These are phyloP conservation scores for Grosmannia penicillata DNA, from an alignment of 2,329 filamentous ascomycete genomes.

Conservation along the genomic window DNA sequence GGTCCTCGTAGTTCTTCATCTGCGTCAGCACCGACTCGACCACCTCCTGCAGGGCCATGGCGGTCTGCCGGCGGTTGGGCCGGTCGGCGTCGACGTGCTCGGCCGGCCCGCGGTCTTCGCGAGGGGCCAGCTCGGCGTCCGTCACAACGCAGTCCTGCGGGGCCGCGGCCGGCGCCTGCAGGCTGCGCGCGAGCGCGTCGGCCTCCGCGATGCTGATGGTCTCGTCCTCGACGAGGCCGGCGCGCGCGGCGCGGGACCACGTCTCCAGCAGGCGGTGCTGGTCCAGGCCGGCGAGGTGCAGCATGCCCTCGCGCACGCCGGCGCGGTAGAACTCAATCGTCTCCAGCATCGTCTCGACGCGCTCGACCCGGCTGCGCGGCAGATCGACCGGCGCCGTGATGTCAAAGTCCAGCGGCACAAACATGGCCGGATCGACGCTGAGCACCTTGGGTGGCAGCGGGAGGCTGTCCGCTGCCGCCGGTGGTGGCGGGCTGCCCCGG, in stretches of 20 bases:
- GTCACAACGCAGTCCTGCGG: constrained; percentile 12
- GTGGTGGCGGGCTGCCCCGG: too few species aligned
- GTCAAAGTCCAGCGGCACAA: constrained; percentile 19
- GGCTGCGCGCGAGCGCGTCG: constrained; percentile 15
- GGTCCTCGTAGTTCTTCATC: constrained; percentile 11
- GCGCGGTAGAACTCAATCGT: constrained; percentile 17
- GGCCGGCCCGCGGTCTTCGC: constrained; percentile 5
- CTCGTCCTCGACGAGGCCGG: background rate
- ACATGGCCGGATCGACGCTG: constrained; percentile 17
- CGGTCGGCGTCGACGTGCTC: background rate
- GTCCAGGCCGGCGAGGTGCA: constrained; percentile 20
- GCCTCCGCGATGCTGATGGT: constrained; percentile 7
- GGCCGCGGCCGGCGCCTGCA: constrained; percentile 12
- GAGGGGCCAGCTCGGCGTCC: constrained; percentile 1
- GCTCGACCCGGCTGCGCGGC: constrained; percentile 15
- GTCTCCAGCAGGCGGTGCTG: constrained; percentile 15
- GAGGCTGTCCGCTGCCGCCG: too few species aligned
- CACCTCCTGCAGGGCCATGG: constrained; percentile 10
- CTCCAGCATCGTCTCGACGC: constrained; percentile 15
- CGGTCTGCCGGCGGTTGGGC: constrained; percentile 3
- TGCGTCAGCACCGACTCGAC: constrained; percentile 10
- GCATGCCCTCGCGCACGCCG: constrained; percentile 17
- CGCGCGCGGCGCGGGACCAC: constrained; percentile 1
- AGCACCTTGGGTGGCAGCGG: constrained; percentile 12
- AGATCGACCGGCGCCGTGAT: constrained; percentile 14